Conservation (phyloP, 2,329 filamentous ascomycete genomes). For the Teratosphaeria epicoccoides region DNA sequence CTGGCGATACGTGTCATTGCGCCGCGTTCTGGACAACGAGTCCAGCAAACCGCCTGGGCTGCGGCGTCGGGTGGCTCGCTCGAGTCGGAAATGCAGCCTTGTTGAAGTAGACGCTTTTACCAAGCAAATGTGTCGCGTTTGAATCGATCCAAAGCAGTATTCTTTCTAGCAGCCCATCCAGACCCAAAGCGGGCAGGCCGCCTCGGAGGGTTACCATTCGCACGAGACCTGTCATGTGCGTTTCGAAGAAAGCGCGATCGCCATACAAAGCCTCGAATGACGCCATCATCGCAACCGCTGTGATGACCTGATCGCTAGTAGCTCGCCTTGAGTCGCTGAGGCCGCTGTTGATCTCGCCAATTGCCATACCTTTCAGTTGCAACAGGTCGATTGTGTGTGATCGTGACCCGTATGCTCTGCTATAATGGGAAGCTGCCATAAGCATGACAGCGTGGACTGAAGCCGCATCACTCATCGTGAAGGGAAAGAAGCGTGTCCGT, state of each 20-base stretch:
- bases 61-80: constrained; percentile 11
- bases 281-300: constrained; percentile 42
- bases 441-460: constrained; percentile 34
- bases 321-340: constrained; percentile 22
- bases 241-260: constrained; percentile 30
- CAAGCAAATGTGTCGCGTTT: constrained; percentile 19
- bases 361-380: constrained; percentile 35
- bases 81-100: constrained; percentile 11
- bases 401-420: constrained; percentile 20
- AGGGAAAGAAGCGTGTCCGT: constrained; percentile 31
- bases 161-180: constrained; percentile 37
- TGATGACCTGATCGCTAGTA: constrained; percentile 35
- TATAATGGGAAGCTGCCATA: constrained; percentile 33
- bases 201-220: constrained; percentile 37
- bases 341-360: constrained; percentile 33
- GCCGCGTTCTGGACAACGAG: neutral
- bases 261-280: constrained; percentile 44
- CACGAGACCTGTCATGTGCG: constrained; percentile 39
- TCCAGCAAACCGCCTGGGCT: constrained; percentile 9
- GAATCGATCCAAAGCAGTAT: constrained; percentile 41
- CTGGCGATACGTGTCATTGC: neutral
- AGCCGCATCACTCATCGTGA: constrained; percentile 32
- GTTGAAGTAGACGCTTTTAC: constrained; percentile 20
- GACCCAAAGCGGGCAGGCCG: constrained; percentile 33
- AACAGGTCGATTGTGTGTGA: constrained; percentile 30